Evolutionary conservation across 2,329 filamentous ascomycete species (phyloP).

Genomic region (Penicillium fuscoglaucum): DNA sequence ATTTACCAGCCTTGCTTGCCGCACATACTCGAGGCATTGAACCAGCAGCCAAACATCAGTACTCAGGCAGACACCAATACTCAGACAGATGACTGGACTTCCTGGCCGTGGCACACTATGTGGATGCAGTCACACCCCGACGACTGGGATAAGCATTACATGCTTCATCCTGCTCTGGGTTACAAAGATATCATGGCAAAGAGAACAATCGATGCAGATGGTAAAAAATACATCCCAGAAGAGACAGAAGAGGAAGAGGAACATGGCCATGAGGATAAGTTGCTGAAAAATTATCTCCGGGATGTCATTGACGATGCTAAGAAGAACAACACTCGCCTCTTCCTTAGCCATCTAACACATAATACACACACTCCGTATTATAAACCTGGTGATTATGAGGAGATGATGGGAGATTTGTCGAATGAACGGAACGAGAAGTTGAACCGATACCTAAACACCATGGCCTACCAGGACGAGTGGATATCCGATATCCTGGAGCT

Average conservation of each 20-base stretch:
- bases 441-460: slow-evolving; percentile 32
- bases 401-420: slow-evolving; percentile 17
- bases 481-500: slow-evolving; percentile 27
- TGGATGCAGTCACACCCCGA: slow-evolving; percentile 35
- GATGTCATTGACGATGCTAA: slow-evolving; percentile 30
- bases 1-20: slow-evolving; percentile 49
- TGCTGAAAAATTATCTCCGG: slow-evolving; percentile 26
- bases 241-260: slow-evolving; percentile 24
- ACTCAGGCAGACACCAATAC: not conserved
- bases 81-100: slow-evolving; percentile 22
- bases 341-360: slow-evolving; percentile 33
- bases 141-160: slow-evolving; percentile 29
- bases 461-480: slow-evolving; percentile 31
- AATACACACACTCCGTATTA: slow-evolving; percentile 32
- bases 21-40: slow-evolving; percentile 30
- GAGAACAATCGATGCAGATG: slow-evolving; percentile 22
- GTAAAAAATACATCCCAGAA: slow-evolving; percentile 18
- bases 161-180: slow-evolving; percentile 26
- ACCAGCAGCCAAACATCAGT: slow-evolving; percentile 17
- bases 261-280: slow-evolving; percentile 27
- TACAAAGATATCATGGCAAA: slow-evolving; percentile 24
- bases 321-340: slow-evolving; percentile 28
- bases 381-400: slow-evolving; percentile 23
- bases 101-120: slow-evolving; percentile 30
- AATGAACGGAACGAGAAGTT: slow-evolving; percentile 20